phyloP scores from a whole-genome alignment of 2,329 filamentous ascomycete species.

The Microsporum canis region DNA sequence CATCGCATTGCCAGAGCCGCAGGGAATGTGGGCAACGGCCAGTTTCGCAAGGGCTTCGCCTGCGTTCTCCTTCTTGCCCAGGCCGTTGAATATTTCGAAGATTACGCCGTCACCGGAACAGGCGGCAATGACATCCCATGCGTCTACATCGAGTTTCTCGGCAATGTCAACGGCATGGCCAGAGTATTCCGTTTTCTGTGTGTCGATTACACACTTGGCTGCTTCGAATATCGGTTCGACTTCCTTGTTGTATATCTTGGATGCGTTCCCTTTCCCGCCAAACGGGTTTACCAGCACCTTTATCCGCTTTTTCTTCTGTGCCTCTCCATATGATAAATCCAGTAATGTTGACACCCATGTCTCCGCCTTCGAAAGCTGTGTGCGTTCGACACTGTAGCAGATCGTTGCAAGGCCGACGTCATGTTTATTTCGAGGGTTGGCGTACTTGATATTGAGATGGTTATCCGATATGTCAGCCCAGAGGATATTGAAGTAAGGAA shows the following conservation, averaged over 20 bases:
- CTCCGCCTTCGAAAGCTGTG: conserved; percentile 39
- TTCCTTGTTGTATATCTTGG: conserved; percentile 60
- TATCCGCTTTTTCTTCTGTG: conserved; percentile 61
- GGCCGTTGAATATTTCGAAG: conserved; percentile 88
- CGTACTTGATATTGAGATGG: conserved; percentile 61
- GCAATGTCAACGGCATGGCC: conserved; percentile 73
- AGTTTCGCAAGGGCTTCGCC: conserved; percentile 60
- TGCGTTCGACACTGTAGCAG: conserved; percentile 48
- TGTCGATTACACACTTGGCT: conserved; percentile 63
- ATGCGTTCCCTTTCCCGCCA: conserved; percentile 68
- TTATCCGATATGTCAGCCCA: conserved; percentile 58
- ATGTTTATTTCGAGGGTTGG: conserved; percentile 48
- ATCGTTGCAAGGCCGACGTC: conserved; percentile 51
- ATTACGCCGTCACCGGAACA: conserved; percentile 88
- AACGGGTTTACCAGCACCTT: conserved; percentile 88
- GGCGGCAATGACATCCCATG: conserved; percentile 73
- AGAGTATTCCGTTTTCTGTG: conserved; percentile 56
- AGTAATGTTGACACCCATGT: conserved; percentile 57
- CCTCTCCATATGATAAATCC: conserved; percentile 56
- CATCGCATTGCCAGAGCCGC: conserved; percentile 90
- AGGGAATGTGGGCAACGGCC: conserved; percentile 77
- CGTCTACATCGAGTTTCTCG: conserved; percentile 61
- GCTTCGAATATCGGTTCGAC: conserved; percentile 75
- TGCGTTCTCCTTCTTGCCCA: conserved; percentile 67
- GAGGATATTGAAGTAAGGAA: conserved; percentile 73